Evolutionary conservation across 2,329 filamentous ascomycete genomes (phyloP), one percentile per base, ranked within the genome.

Genomic region (Seiridium unicorne): DNA sequence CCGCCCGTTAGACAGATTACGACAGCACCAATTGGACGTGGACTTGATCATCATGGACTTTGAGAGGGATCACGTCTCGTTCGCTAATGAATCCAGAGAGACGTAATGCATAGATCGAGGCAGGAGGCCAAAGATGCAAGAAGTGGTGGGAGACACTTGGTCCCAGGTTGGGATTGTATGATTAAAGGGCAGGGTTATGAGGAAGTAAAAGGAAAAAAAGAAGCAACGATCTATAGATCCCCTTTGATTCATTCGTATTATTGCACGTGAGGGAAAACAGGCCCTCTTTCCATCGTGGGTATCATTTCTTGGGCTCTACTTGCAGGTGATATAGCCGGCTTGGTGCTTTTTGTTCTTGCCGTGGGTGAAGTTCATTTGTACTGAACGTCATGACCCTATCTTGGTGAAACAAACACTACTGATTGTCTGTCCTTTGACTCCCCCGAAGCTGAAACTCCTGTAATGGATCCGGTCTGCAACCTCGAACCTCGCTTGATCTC

Each of bases 391-490:
- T 51, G 63, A 65, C 61, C 69, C 79, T 5, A 70, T 61, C 62
- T 73, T 89, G 64, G 80, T 82, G 73, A 97, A 97, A 71, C 91
- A 94, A 58, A 97, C 74, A 61, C 90, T 97, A 69, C 89, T 94
- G 46, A 98, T 92, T 2, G 91, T 92, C 79, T 95, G 91, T 2
- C 94, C 94, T 71, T 92, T 91, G 73, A 87, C 86, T 5, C 94
- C 94, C 0, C 93, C 94, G 78, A 97, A 99, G 60, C 86, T 89
- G 74, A 97, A 98, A 57, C 87, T 90, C 31, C 87, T 90, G 74
- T 98, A 98, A 70, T 89, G 85, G 58, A 97, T 87, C 66, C 85
- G 83, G 1, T 85, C 88, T 58, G 85, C 87, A 60, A 87, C 84
- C 62, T 79, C 78, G 66, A 96, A 81, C 55, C 78, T 70, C 60